Percentiles rank a stretch among this genome's conserved stretches.
phyloP scores from a whole-genome alignment of 1,139 yeast genomes.

The Candida freyschussii region DNA sequence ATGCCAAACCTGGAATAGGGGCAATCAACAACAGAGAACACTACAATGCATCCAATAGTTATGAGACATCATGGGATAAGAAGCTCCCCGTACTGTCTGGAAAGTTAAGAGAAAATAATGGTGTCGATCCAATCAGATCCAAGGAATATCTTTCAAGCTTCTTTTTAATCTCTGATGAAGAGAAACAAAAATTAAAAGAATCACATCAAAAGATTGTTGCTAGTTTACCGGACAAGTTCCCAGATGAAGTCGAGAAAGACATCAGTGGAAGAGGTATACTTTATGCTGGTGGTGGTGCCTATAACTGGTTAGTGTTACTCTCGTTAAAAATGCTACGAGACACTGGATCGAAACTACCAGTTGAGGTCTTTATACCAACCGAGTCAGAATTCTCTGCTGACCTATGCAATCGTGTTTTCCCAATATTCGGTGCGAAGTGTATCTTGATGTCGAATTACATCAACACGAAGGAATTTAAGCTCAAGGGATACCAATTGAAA shows the following conservation, averaged over 20 bases:
- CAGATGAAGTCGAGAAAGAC: slow-evolving; percentile 14
- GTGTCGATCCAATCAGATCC: slow-evolving; percentile 21
- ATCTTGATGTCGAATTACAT: slow-evolving; percentile 50
- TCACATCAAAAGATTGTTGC: slow-evolving; percentile 21
- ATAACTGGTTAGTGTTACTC: slow-evolving; percentile 65
- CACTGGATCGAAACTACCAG: slow-evolving; percentile 62
- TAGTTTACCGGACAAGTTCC: slow-evolving; percentile 18
- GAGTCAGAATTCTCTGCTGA: slow-evolving; percentile 61
- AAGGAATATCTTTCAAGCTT: slow-evolving; percentile 21
- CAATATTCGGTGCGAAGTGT: slow-evolving; percentile 66
- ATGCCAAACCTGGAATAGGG: slow-evolving; percentile 15
- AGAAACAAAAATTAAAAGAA: slow-evolving; percentile 12
- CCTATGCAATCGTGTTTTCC: slow-evolving; percentile 60
- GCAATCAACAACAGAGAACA: slow-evolving; percentile 21
- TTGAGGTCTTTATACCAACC: slow-evolving; percentile 72
- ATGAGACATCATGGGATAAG: slow-evolving; percentile 11
- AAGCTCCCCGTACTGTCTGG: slow-evolving; percentile 24
- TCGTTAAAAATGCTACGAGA: slow-evolving; percentile 62
- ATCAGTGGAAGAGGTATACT: slow-evolving; percentile 66
- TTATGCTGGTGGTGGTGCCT: slow-evolving; percentile 75
- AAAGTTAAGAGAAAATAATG: slow-evolving; percentile 21
- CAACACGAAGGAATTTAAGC: slow-evolving; percentile 38
- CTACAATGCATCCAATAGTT: slow-evolving; percentile 18
- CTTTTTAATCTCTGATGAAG: slow-evolving; percentile 14
- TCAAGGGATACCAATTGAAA: slow-evolving; percentile 75